Conservation (phyloP, 2,329 filamentous ascomycete species). For the Nemania sp. region DNA sequence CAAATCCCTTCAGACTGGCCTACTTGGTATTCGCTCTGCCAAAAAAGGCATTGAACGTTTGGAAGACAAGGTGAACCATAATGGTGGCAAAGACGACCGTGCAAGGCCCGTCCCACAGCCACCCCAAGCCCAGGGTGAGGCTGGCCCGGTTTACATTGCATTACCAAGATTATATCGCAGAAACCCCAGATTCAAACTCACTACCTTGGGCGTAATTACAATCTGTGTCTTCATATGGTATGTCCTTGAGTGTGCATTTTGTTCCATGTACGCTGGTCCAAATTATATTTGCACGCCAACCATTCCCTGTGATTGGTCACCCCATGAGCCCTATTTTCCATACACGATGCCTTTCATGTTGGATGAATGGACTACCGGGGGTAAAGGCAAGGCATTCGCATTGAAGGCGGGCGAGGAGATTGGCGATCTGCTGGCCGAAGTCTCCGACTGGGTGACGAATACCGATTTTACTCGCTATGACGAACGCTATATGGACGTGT, state of each 20-base stretch:
- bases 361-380: constrained; percentile 62
- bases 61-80: constrained; percentile 53
- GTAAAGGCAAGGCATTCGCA: constrained; percentile 48
- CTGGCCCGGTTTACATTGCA: constrained; percentile 44
- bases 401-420: constrained; percentile 47
- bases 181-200: constrained; percentile 51
- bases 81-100: constrained; percentile 37
- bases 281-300: constrained; percentile 48
- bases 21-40: constrained; percentile 54
- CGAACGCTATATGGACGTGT: constrained; percentile 48
- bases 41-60: constrained; percentile 62
- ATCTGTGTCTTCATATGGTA: constrained; percentile 56
- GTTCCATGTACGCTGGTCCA: constrained; percentile 57
- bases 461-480: constrained; percentile 51
- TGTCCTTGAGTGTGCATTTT: constrained; percentile 56
- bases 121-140: constrained; percentile 30
- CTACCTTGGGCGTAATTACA: constrained; percentile 51
- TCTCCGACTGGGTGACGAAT: constrained; percentile 50
- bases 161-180: constrained; percentile 52
- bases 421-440: constrained; percentile 52
- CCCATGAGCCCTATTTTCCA: constrained; percentile 63
- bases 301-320: constrained; percentile 57
- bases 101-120: neutral
- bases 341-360: constrained; percentile 63
- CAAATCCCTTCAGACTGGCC: constrained; percentile 54